Evolutionary conservation across 139 green algal species (phyloP), one percentile per base, ranked within the genome.

Genomic region (Micromonas commoda): DNA sequence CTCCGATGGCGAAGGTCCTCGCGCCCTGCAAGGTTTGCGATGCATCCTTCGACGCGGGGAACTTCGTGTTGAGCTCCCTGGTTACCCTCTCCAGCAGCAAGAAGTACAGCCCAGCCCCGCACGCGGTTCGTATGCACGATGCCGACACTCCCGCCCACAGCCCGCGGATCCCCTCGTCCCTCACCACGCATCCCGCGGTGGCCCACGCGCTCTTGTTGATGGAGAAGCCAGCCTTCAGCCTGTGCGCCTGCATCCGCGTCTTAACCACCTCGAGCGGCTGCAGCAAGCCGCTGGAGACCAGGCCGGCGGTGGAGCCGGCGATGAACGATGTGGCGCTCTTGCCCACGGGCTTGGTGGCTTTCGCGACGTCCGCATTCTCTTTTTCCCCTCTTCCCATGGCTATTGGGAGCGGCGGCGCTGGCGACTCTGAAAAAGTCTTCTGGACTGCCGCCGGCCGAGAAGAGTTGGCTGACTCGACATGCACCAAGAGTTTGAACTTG

Each of bases 21-120:
- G 61, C 1, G 21, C 6, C 24, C 31, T 20, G 20, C 34, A 31
- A 23, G 23, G 21, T 13, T 23, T 64, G 21, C 26, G 34, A 21
- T 67, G 23, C 65, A 20, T 28, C 1, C 37, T 4, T 45, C 64
- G 26, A 67, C 29, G 26, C 32, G 2, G 34, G 20, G 65, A 52
- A 53, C 5, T 23, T n/a, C 35, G 33, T 81, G 77, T 77, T 33
- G 9, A 76, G 20, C 45, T 70, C 77, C 21, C 39, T 60, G 9
- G 38, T 68, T 31, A 77, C 51, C 29, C 37, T 29, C 32, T 87
- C 83, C n/a, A 87, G 69, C 5, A 83, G 34, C 31, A 72, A 39
- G 63, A 87, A 87, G 68, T 87, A 87, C 23, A 87, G 67, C 33
- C 77, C 83, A 13, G 65, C 63, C 23, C 83, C 83, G 23, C 77